Conservation (phyloP, 2,329 filamentous ascomycete species). For the Aspergillus flavus region DNA sequence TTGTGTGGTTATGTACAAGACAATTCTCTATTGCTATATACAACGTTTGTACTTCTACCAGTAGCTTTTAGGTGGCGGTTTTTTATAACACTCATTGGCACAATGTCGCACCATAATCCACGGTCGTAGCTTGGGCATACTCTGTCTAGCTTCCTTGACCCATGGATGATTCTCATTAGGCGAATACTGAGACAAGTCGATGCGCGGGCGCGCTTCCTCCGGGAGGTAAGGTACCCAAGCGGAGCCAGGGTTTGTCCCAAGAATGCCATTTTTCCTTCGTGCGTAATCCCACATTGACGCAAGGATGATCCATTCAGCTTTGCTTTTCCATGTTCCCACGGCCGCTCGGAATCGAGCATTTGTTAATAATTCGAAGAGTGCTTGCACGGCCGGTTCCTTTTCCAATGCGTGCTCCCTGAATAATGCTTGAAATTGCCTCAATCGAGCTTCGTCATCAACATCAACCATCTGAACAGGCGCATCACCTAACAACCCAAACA, state of each 20-base stretch:
- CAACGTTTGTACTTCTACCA: no score
- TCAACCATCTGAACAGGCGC: neutral
- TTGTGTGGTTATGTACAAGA: neutral
- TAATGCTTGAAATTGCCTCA: neutral
- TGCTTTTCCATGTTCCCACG: neutral
- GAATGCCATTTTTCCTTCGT: neutral
- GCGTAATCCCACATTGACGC: neutral
- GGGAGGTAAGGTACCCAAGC: neutral
- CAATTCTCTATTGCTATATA: neutral
- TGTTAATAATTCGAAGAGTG: neutral
- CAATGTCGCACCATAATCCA: neutral
- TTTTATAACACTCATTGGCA: neutral
- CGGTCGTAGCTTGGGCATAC: neutral
- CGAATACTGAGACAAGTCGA: neutral
- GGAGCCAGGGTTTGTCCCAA: neutral
- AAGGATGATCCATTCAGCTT: neutral
- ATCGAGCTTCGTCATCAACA: neutral
- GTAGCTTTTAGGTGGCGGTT: no score
- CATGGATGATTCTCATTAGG: neutral
- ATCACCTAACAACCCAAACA: slow-evolving; percentile 1
- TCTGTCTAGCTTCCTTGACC: neutral
- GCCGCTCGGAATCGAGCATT: neutral
- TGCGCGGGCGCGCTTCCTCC: no score
- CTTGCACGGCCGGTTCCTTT: neutral
- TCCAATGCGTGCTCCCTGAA: neutral